Evolutionary conservation across 352 stramenopile species (phyloP), one percentile per base, ranked within the genome.

Genomic region (Globisporangium barbulae): DNA sequence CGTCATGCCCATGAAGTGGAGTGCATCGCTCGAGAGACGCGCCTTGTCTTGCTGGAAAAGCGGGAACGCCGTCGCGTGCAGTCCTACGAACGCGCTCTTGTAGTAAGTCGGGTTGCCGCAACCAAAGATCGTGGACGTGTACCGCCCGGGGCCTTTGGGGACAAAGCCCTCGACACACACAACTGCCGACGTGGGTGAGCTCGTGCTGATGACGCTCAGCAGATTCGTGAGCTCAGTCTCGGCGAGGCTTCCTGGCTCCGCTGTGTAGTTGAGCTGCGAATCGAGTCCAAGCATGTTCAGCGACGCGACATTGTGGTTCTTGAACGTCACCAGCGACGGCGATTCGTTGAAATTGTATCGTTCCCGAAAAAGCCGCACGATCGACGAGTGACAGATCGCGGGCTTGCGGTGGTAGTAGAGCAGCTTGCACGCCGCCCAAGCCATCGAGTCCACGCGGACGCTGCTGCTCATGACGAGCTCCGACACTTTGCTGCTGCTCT

Each of bases 121-220:
- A 22, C 76, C 76, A 56, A 71, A 82, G 33, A 77, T 64, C 22
- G 60, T 59, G 5, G 69, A 21, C 41, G 54, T 70, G 56, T 82
- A 72, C 21, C 30, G 33, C 2, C 67, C 69, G 2, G 61, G 21
- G 5, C 69, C 74, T 33, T 61, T 71, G 5, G 59, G 61, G 33
- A 75, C 35, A 39, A 90, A 82, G 5, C 71, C 78, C 53, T 85
- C 76, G 42, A 87, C 75, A 48, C 81, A 90, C 4, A 79, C 69
- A 30, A 82, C 64, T 1, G 55, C 56, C 0, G 63, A 77, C 6
- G 84, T 60, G 6, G 78, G 81, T 1, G 67, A 65, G 39, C 81
- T 87, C 60, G 75, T 76, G 70, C 75, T 79, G 65, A 90, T 80
- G 33, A 90, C 76, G n/a, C 76, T 61, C 0, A 90, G 61, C 3